Conservation (phyloP, 495 filamentous ascomycete species). For the Annulohypoxylon maeteangense region DNA sequence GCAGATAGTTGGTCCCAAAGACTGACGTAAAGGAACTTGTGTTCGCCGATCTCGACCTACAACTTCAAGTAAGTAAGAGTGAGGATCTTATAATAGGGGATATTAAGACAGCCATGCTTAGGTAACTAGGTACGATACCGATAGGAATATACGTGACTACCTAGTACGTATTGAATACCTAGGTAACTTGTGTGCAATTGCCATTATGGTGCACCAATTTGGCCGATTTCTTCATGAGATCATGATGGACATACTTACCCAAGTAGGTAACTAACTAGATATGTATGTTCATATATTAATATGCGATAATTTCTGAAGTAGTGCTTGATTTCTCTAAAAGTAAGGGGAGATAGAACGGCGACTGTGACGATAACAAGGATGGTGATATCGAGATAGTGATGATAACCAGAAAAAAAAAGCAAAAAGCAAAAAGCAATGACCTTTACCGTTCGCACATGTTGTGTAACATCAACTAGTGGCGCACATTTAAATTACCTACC, state of each 20-base stretch:
- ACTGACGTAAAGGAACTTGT: not conserved
- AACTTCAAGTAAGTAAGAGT: not conserved
- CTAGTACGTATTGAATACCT: too few species aligned
- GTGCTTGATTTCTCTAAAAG: not conserved
- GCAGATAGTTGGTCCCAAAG: not conserved
- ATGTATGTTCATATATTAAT: not conserved
- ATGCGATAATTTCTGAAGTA: not conserved
- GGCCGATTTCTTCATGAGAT: too few species aligned
- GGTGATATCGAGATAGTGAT: not conserved
- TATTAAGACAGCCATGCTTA: not conserved
- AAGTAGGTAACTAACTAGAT: too few species aligned
- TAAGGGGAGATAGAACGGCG: not conserved
- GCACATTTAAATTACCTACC: conserved; percentile 1
- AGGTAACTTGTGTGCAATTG: not conserved
- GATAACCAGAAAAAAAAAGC: too few species aligned
- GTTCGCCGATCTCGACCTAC: not conserved
- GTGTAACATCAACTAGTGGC: conserved; percentile 10
- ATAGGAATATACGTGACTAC: not conserved
- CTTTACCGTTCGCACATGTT: conserved; percentile 5
- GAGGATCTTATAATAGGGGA: not conserved
- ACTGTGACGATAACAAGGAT: not conserved
- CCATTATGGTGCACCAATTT: too few species aligned
- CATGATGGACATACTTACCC: too few species aligned
- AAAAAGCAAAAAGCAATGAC: not conserved
- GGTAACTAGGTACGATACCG: not conserved